Evolutionary conservation across 2,329 filamentous ascomycete species (phyloP).

Genomic region (Fusarium chuoi): DNA sequence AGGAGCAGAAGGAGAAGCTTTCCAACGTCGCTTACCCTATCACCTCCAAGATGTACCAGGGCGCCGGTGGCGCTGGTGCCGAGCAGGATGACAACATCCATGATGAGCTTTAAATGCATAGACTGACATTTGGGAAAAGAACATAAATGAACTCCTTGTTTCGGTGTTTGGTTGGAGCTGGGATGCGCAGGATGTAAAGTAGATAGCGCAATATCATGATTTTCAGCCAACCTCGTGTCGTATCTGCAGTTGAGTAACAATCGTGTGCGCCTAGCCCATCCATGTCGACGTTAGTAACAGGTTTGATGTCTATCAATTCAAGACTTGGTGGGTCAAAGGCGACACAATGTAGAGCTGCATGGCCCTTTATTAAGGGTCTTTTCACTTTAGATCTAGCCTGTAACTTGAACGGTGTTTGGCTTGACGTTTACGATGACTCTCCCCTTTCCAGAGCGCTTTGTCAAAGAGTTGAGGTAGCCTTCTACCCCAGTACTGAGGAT

Average conservation of each 20-base stretch:
- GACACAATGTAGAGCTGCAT: not conserved
- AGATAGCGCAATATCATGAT: constrained; percentile 46
- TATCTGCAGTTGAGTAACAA: not conserved
- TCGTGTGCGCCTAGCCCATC: not conserved
- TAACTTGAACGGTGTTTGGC: not conserved
- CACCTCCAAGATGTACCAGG: constrained; percentile 94
- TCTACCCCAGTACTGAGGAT: not conserved
- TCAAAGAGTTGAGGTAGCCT: not conserved
- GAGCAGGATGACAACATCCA: constrained; percentile 76
- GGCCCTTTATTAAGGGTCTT: not conserved
- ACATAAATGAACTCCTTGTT: constrained; percentile 42
- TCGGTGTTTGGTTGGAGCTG: constrained; percentile 46
- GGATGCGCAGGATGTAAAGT: constrained; percentile 46
- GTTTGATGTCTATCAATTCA: not conserved
- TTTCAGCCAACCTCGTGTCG: constrained; percentile 12
- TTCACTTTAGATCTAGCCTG: not conserved
- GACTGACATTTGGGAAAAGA: constrained; percentile 44
- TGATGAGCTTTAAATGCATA: constrained; percentile 79
- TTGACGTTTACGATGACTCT: not conserved
- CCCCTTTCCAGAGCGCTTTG: not conserved
- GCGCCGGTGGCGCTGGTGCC: constrained; percentile 65
- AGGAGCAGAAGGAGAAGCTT: constrained; percentile 99
- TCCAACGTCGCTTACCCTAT: constrained; percentile 97
- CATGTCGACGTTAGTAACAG: not conserved
- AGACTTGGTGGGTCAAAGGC: not conserved